Base-by-base conservation (phyloP, 2,329 filamentous ascomycete genomes). In the Trichoderma brevicompactum region DNA sequence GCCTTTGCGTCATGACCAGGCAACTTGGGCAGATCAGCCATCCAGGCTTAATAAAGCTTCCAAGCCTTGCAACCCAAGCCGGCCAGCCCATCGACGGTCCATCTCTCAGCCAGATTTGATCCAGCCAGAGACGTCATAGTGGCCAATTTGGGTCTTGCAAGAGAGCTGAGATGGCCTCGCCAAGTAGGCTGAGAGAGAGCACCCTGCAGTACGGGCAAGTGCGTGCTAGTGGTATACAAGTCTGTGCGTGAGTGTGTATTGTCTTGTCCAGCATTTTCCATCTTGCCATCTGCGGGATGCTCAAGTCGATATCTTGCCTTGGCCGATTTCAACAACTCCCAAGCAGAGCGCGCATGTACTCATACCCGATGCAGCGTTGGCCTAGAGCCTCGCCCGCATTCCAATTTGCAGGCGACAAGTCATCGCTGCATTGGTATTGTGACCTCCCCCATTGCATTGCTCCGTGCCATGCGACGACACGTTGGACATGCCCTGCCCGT, bases 371-470 rank as follows among this genome's bases (percentile, higher is more conserved):
- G 41, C 40, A 34, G 41, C 40, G 55, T 60, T 54, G 38, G 55
- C 46, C 48, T 15, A 28, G 63, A 58, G 40, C 48, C 46, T 65
- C 54, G 46, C 44, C 46, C 48, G 15, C 50, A 34, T 36, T 46
- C 32, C 23, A 32, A 12, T 54, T 46, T 63, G 60, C 54, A 59
- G 46, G 38, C 63, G 63, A 65, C 63, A 65, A 65, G 63, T 65
- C 63, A 65, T 59, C 48, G 54, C 52, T 60, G 63, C 63, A 60
- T 58, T 48, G 40, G 40, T 54, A 43, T 46, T 60, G 54, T 52
- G 17, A 46, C 50, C 38, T 48, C 44, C 40, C 40, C 52, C 52
- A 32, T 56, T 65, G 48, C 41, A 50, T 48, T 58, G 56, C 54
- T 53, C 46, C 54, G 63, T 54, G 60, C 60, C 54, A 55, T 65